Evolutionary conservation across 371 early-diverging fungal genomes (phyloP).

Genomic region (Mortierella sp.): DNA sequence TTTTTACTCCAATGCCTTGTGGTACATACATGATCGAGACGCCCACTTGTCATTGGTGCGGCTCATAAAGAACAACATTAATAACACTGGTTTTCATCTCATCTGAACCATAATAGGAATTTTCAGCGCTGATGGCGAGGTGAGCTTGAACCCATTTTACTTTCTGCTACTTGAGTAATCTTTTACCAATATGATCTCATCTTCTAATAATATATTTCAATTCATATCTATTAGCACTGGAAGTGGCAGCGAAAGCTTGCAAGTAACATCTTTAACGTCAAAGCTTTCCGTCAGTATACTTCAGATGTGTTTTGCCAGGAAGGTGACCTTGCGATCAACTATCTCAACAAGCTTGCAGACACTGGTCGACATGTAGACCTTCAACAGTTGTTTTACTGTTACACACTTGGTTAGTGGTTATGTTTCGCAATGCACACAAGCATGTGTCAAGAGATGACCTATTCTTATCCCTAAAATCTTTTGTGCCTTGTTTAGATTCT

Average conservation of each 20-base stretch:
- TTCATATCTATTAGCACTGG: constrained; percentile 58
- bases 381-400: constrained; percentile 62
- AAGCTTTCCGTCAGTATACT: constrained; percentile 66
- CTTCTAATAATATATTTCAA: not conserved
- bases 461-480: not conserved
- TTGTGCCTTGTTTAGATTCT: constrained; percentile 37
- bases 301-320: constrained; percentile 33
- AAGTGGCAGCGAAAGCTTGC: constrained; percentile 74
- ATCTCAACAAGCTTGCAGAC: constrained; percentile 55
- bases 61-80: too few species aligned
- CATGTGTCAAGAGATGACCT: not conserved
- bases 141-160: not conserved
- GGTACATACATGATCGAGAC: too few species aligned
- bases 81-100: not conserved
- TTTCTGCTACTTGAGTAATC: not conserved
- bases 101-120: constrained; percentile 63
- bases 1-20: too few species aligned
- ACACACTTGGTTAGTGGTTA: constrained; percentile 51
- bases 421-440: not conserved
- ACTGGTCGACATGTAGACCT: constrained; percentile 62
- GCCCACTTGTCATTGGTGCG: too few species aligned
- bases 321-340: constrained; percentile 13
- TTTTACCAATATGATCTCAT: not conserved
- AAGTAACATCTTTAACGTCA: constrained; percentile 65
- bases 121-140: constrained; percentile 75